Evolutionary conservation across 2,329 filamentous ascomycete species (phyloP), one percentile per base, ranked within the genome.

Genomic region (Aspergillus pseudoglaucus): DNA sequence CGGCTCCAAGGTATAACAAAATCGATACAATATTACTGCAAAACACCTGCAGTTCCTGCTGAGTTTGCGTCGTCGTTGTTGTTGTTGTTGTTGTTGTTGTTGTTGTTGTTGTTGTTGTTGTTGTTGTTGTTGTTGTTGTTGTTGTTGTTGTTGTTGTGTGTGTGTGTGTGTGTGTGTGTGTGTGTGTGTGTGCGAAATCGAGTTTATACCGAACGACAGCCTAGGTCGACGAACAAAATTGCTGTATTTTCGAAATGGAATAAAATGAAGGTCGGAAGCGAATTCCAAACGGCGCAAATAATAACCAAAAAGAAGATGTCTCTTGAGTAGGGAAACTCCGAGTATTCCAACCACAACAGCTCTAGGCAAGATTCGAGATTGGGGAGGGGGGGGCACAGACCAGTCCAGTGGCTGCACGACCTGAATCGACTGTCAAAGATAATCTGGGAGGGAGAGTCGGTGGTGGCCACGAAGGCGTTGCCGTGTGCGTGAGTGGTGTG

Each of bases 1-100:
- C 40, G 45, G 47, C 48, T 56, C 51, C 48, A 50, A 55, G 47
- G 54, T 57, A 61, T 57, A 62, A 60, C 61, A 63, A 56, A 64
- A 67, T 63, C 63, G 58, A 57, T 60, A 60, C 10, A 65, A 59
- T 60, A 68, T 64, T 67, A 68, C 61, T 60, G 63, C 65, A 68
- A 70, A 69, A 60, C 81, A 87, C 83, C 84, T 88, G 85, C 85
- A 88, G 85, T 80, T 80, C 84, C 83, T 79, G 84, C 85, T 88
- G 85, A 84, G 62, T 70, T 70, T 69, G 66, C 66, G 25, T 30
- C 4, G 25, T 30, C n/a, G n/a, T n/a, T n/a, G n/a, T n/a, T n/a
- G n/a, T n/a, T n/a, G n/a, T n/a, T n/a, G n/a, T n/a, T n/a, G n/a
- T n/a, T n/a, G n/a, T n/a, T n/a, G n/a, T n/a, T n/a, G n/a, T n/a